phyloP scores from a whole-genome alignment of 768 basidiomycete genomes.

The Mycena polygramma region DNA sequence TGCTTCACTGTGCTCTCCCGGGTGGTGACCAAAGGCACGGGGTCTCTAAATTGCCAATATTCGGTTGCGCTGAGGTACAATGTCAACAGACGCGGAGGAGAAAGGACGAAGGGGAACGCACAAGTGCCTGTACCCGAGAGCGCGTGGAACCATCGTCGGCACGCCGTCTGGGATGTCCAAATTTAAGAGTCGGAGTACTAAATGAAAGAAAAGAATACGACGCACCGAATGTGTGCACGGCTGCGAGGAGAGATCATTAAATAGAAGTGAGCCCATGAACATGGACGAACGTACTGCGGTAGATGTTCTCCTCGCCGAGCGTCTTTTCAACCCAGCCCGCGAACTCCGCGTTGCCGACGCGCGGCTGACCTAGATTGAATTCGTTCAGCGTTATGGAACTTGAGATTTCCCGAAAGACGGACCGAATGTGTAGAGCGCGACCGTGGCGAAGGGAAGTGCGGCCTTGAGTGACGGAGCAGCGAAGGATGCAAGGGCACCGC shows the following conservation, averaged over 20 bases:
- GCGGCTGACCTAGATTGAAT: conserved; percentile 33
- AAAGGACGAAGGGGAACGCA: neutral
- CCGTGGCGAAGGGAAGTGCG: conserved; percentile 21
- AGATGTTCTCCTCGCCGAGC: conserved; percentile 32
- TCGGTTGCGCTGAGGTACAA: neutral
- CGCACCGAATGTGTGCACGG: conserved; percentile 23
- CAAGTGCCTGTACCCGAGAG: conserved; percentile 34
- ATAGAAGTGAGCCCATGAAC: too few relatives aligned
- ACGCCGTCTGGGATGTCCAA: conserved; percentile 21
- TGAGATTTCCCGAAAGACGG: neutral
- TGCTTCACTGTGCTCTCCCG: neutral
- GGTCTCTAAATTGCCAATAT: neutral
- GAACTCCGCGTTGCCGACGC: conserved; percentile 35
- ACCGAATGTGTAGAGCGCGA: conserved; percentile 26
- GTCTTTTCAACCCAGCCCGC: conserved; percentile 30
- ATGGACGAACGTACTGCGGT: conserved; percentile 17
- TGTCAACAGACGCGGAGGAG: neutral
- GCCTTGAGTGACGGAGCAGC: conserved; percentile 37
- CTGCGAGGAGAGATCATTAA: neutral
- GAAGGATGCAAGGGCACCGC: conserved; percentile 42
- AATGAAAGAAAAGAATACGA: neutral
- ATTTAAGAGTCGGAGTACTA: neutral
- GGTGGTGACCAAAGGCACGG: neutral
- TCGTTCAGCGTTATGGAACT: neutral
- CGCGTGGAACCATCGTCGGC: conserved; percentile 33